Percentiles rank a stretch among this genome's conserved stretches.
These are phyloP conservation scores for Blastobotrys apis DNA, from an alignment of 1,139 yeast genomes.

Conservation along the genomic window DNA sequence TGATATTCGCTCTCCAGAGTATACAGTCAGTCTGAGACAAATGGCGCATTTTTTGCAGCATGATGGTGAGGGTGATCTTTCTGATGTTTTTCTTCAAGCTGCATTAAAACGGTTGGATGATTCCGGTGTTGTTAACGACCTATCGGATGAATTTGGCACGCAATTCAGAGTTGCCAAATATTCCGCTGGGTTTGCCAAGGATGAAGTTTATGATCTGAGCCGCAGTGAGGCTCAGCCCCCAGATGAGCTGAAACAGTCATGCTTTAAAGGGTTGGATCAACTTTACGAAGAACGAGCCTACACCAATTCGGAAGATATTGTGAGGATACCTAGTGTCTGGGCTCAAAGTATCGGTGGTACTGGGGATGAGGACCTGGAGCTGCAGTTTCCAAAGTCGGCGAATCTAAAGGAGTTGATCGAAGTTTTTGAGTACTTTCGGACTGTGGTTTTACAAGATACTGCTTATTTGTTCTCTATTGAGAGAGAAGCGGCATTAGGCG, in stretches of 20 bases:
- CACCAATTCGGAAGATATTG: neutral
- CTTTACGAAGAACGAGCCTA: neutral
- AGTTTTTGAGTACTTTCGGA: neutral
- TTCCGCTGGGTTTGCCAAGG: neutral
- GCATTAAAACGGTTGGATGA: no score
- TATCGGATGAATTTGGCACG: neutral
- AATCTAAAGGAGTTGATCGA: neutral
- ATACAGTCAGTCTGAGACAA: no score
- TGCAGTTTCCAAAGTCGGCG: neutral
- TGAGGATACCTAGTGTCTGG: neutral
- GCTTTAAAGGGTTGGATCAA: neutral
- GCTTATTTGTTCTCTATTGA: constrained; percentile 5
- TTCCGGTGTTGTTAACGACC: no score
- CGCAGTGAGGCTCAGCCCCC: neutral
- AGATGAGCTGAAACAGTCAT: neutral
- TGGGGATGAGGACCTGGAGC: neutral
- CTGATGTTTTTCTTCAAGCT: no score
- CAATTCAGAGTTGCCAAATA: neutral
- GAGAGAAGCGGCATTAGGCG: neutral
- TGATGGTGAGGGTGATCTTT: no score
- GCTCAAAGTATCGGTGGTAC: neutral
- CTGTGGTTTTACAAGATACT: constrained; percentile 2
- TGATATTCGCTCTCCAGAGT: no score
- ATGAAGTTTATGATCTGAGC: neutral
- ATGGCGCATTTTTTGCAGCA: no score